phyloP scores from a whole-genome alignment of 2,329 filamentous ascomycete genomes.

The Gremmenia infestans region DNA sequence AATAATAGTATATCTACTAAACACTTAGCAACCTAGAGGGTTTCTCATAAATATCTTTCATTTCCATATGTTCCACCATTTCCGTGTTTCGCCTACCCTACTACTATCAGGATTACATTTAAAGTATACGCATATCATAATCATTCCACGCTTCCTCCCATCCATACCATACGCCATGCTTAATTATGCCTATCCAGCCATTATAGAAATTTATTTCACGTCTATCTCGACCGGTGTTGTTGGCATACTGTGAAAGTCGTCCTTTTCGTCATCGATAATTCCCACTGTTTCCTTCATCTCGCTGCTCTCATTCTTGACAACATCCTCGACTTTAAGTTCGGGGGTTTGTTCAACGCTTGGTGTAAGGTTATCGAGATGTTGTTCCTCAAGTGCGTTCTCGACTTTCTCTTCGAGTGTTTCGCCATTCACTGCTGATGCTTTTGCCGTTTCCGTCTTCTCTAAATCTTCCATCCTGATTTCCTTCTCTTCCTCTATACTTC shows the following conservation, averaged over 20 bases:
- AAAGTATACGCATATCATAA: slow-evolving; percentile 7
- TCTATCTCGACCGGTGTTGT: slow-evolving; percentile 14
- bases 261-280: slow-evolving; percentile 5
- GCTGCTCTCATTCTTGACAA: neutral
- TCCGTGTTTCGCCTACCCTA: too few relatives aligned
- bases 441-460: neutral
- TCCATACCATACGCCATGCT: too few relatives aligned
- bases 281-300: neutral
- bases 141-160: neutral
- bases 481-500: slow-evolving; percentile 8
- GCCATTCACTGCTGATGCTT: neutral
- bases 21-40: too few relatives aligned
- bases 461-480: slow-evolving; percentile 4
- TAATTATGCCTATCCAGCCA: neutral
- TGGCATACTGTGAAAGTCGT: slow-evolving; percentile 19
- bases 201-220: slow-evolving; percentile 4
- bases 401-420: neutral
- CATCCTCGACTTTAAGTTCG: neutral
- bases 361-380: neutral
- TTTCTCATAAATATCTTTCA: too few relatives aligned
- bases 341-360: neutral
- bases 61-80: too few relatives aligned
- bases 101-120: slow-evolving; percentile 3
- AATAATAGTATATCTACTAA: too few relatives aligned
- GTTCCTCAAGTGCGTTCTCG: neutral